A percentile compares a stretch with the other conserved stretches of the same genome.
These are phyloP conservation scores for Adansonia madagascariensis DNA, from an alignment of 441 rosid genomes.

Conservation along the genomic window DNA sequence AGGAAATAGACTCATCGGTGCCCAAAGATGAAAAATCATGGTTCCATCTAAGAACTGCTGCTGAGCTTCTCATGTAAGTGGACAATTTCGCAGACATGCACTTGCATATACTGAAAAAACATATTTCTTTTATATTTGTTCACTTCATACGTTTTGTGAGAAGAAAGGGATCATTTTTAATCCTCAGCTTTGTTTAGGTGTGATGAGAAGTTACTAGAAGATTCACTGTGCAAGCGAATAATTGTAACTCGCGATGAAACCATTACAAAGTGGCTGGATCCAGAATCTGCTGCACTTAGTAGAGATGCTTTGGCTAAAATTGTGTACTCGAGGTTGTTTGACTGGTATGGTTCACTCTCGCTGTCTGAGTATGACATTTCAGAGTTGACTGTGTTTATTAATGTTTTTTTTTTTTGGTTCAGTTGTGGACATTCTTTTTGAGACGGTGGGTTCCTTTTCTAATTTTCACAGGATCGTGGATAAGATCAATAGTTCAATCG, in stretches of 20 bases:
- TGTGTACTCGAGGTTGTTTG: constrained; percentile 90
- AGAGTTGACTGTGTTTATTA: constrained; percentile 23
- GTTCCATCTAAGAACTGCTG: constrained; percentile 85
- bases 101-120: neutral
- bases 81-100: constrained; percentile 27
- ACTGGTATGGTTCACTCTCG: constrained; percentile 59
- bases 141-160: constrained; percentile 22
- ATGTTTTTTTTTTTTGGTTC: constrained; percentile 28
- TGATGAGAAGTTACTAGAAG: constrained; percentile 81
- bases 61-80: constrained; percentile 84
- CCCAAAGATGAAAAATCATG: constrained; percentile 90
- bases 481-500: constrained; percentile 82
- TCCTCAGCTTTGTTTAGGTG: constrained; percentile 58
- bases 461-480: constrained; percentile 75
- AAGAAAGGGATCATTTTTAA: constrained; percentile 33
- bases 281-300: constrained; percentile 80
- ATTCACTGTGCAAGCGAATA: constrained; percentile 92
- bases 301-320: constrained; percentile 96
- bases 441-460: constrained; percentile 22
- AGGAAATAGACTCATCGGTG: constrained; percentile 81
- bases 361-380: constrained; percentile 23
- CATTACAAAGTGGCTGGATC: constrained; percentile 93
- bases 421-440: constrained; percentile 23
- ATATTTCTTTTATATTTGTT: constrained; percentile 23
- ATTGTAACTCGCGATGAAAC: constrained; percentile 98